A percentile compares a stretch with the other conserved stretches of the same genome.
Evolutionary conservation across 371 early-diverging fungal species (phyloP).

Genomic region (Mucor circinelloides): DNA sequence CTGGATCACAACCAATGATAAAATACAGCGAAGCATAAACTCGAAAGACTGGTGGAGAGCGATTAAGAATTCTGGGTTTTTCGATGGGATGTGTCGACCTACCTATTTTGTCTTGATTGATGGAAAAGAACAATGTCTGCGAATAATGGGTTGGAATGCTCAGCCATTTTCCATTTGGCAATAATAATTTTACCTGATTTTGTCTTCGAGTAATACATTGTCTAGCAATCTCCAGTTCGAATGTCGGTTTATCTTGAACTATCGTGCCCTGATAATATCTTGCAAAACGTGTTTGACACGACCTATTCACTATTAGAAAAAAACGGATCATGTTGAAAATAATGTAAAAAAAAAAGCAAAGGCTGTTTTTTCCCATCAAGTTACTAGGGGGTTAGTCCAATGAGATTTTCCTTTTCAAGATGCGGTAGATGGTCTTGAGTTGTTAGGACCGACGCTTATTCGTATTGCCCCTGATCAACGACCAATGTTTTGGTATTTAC

Average conservation of each 20-base stretch:
- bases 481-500: not conserved
- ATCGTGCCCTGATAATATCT: constrained; percentile 32
- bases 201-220: constrained; percentile 36
- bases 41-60: constrained; percentile 31
- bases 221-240: constrained; percentile 40
- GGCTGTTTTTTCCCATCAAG: not conserved
- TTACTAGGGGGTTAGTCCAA: not conserved
- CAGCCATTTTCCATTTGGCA: not conserved
- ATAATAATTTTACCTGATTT: constrained; percentile 25
- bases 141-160: not conserved
- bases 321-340: constrained; percentile 34
- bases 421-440: not conserved
- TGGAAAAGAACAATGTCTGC: constrained; percentile 25
- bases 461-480: not conserved
- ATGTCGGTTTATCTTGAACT: constrained; percentile 29
- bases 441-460: not conserved
- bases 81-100: not conserved
- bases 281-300: constrained; percentile 49
- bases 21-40: constrained; percentile 49
- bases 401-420: not conserved
- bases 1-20: constrained; percentile 43
- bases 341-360: not conserved
- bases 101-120: constrained; percentile 30
- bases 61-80: not conserved
- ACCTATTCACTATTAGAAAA: constrained; percentile 47